Evolutionary conservation across 108 stramenopile species (phyloP).

Genomic region (Schizochytrium sp.): DNA sequence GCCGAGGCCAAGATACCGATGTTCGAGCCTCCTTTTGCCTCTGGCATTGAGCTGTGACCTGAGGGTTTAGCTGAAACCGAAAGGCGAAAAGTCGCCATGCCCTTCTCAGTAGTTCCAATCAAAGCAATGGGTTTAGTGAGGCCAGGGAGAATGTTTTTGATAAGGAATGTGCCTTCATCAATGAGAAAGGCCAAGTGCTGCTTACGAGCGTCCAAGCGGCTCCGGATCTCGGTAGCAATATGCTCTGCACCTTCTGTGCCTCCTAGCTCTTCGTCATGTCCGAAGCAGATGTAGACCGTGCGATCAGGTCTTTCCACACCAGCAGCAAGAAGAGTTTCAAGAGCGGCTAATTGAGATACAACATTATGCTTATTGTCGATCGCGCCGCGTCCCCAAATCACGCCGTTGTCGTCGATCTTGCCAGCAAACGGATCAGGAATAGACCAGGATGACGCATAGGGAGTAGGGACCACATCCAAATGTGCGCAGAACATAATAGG

Average conservation of each 20-base stretch:
- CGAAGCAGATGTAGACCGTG: slow-evolving; percentile 53
- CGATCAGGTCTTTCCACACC: not conserved
- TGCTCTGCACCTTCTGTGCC: slow-evolving; percentile 55
- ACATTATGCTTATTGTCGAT: slow-evolving; percentile 65
- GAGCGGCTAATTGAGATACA: slow-evolving; percentile 26
- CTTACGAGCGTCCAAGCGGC: not conserved
- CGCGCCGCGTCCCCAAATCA: slow-evolving; percentile 62
- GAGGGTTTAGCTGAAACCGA: not conserved
- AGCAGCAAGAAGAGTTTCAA: slow-evolving; percentile 42
- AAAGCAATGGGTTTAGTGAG: slow-evolving; percentile 22
- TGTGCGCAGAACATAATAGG: slow-evolving; percentile 60
- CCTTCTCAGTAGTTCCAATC: slow-evolving; percentile 60
- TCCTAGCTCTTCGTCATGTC: slow-evolving; percentile 64
- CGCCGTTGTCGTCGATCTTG: slow-evolving; percentile 21
- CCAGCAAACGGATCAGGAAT: slow-evolving; percentile 25
- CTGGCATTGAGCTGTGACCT: slow-evolving; percentile 60
- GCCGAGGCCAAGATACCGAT: slow-evolving; percentile 60
- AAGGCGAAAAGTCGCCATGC: not conserved
- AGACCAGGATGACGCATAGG: slow-evolving; percentile 1
- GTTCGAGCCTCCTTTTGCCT: not conserved
- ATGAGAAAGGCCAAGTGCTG: slow-evolving; percentile 20
- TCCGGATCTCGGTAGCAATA: slow-evolving; percentile 35
- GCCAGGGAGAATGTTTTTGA: slow-evolving; percentile 57
- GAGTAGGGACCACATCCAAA: slow-evolving; percentile 60
- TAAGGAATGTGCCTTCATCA: slow-evolving; percentile 60